Conservation (phyloP, 1,284 basidiomycete genomes). For the Marasmius tenuissimus region DNA sequence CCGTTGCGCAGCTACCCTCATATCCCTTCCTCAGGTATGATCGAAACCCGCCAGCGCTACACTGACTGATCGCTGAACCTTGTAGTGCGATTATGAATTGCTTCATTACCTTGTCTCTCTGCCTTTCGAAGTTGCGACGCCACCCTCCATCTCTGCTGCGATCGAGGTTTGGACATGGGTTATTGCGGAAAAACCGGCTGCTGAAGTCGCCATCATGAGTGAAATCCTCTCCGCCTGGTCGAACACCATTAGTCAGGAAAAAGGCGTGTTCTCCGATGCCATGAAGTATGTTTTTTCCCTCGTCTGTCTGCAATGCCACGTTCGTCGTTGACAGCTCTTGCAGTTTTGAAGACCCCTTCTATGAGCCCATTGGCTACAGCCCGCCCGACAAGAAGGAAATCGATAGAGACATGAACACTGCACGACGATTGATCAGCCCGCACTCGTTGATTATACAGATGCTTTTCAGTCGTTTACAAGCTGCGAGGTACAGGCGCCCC, state of each 20-base stretch:
- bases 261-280: constrained; percentile 80
- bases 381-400: constrained; percentile 89
- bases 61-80: not conserved
- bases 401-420: constrained; percentile 70
- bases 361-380: constrained; percentile 84
- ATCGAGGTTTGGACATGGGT: constrained; percentile 98
- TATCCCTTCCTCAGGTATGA: constrained; percentile 67
- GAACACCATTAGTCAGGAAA: constrained; percentile 72
- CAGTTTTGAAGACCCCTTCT: constrained; percentile 88
- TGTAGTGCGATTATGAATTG: constrained; percentile 82
- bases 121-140: constrained; percentile 90
- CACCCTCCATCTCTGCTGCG: constrained; percentile 82
- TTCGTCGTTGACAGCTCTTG: constrained; percentile 5
- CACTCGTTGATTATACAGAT: constrained; percentile 88
- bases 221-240: constrained; percentile 91
- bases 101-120: constrained; percentile 87
- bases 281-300: constrained; percentile 64
- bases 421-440: constrained; percentile 77
- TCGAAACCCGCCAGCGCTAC: not conserved
- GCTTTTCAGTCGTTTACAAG: constrained; percentile 91
- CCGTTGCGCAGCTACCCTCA: constrained; percentile 81
- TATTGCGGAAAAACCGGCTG: constrained; percentile 82
- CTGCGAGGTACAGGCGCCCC: constrained; percentile 85
- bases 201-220: constrained; percentile 74
- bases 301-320: constrained; percentile 7